Evolutionary conservation across 1,139 yeast genomes (phyloP), one percentile per base, ranked within the genome.

Genomic region (Geotrichum carabidarum): DNA sequence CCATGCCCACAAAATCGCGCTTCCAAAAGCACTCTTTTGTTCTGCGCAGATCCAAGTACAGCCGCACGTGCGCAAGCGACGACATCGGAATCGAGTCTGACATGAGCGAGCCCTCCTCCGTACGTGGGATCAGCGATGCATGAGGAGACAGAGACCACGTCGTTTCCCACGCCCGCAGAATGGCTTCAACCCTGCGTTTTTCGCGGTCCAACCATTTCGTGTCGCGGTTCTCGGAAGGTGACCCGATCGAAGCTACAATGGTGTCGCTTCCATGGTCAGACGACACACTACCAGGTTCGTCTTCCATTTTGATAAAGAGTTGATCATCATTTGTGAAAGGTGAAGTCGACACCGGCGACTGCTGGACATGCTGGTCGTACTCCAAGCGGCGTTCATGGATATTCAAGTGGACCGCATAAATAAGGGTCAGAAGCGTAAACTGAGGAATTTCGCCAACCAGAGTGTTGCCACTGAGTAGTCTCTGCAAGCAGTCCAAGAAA

Each of bases 341-440:
- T 8, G 51, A 48, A 8, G 31, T 41, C 2, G 48, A 45, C 17
- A 12, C 8, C 4, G 48, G 41, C 14, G 48, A 14, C 12, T 45
- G 54, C 5, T 22, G 32, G 15, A 47, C 41, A 17, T 50, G 38
- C 32, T 35, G 53, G 51, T 60, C 63, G 51, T 61, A 65, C 34
- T 58, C 54, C 15, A 55, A 54, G 18, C 66, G 59, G 15, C 64
- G 61, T 38, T 61, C 64, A 47, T 80, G 83, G 42, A 87, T 83
- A 63, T 77, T 79, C 63, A 86, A 89, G 66, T 87, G 93, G 46
- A 87, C 74, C 37, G 87, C 83, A 71, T 87, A 79, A 62, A 89
- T 73, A 60, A 86, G 74, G 2, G 87, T 78, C 48, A 89, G 70
- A 56, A 84, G 67, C 18, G 89, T 82, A 51, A 70, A 69, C 50